Evolutionary conservation across 2,329 filamentous ascomycete species (phyloP).

Genomic region (Annulohypoxylon truncatum): DNA sequence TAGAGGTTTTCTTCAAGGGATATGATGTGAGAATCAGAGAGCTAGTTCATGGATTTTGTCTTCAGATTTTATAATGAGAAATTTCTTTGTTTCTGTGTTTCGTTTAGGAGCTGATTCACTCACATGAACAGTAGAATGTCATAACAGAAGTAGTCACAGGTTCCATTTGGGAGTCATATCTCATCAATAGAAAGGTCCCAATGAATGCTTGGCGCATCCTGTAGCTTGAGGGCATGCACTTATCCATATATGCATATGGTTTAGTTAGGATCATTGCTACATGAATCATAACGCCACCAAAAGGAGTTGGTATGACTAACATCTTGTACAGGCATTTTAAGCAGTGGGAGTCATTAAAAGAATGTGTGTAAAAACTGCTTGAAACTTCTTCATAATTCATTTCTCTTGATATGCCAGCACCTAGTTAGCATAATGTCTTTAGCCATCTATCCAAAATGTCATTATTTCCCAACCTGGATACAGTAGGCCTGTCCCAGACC

Average conservation of each 20-base stretch:
- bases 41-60: background rate
- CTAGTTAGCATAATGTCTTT: background rate
- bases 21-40: background rate
- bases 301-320: background rate
- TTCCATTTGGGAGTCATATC: background rate
- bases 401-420: background rate
- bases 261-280: background rate
- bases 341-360: too few species aligned
- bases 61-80: background rate
- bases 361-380: too few species aligned
- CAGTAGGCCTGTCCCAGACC: background rate
- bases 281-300: background rate
- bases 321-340: background rate
- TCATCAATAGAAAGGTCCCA: too few species aligned
- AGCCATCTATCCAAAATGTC: background rate
- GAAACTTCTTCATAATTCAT: background rate
- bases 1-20: background rate
- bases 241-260: too few species aligned
- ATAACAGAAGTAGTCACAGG: background rate
- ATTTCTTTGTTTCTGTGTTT: background rate
- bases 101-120: background rate
- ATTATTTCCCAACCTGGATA: background rate
- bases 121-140: background rate
- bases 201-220: background rate
- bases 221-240: too few species aligned